Evolutionary conservation across 768 basidiomycete genomes (phyloP), one percentile per base, ranked within the genome.

Genomic region (Strobilomyces dryophilus): DNA sequence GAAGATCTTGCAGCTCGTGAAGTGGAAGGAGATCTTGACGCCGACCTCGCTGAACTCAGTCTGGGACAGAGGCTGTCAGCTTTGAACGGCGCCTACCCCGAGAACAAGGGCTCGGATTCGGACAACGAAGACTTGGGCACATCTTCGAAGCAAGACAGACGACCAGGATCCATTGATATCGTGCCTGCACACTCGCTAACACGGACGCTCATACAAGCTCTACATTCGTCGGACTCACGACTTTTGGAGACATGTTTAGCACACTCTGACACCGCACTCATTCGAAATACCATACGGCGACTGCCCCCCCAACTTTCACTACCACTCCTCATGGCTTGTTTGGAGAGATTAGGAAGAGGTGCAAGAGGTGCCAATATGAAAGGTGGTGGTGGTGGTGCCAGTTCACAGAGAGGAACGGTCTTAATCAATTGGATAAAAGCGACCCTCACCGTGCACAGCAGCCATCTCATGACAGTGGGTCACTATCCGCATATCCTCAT

Each of bases 401-500:
- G 87, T 64, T 83, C 84, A 41, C 90, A 90, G 71, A 75, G 88
- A 58, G 89, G 83, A 43, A 81, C 72, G 42, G 82, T 78, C 39
- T 76, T 92, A 52, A 78, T 87, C 47, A 78, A 70, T 49, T 98
- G 87, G 93, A 76, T 89, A 56, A 87, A 85, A 69, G 84, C 85
- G 8, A 89, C 92, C 5, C 74, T 99, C 49, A 78, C 86, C 14
- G 78, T 92, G 14, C 93, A 98, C 68, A 88, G 92, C 44, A 88
- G 89, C 0, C 87, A 98, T 69, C 79, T 99, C 49, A 90, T 98
- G 86, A 95, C 95, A 35, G 95, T 95, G 64, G 61, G 89, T 79
- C 37, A 47, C 48, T 32, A 26, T 49, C 42, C 39, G 18, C 29
- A 29, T n/a, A n/a, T 35, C 31, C 15, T 20, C 43, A 27, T 27